Evolutionary conservation across 2,329 filamentous ascomycete genomes (phyloP), one percentile per base, ranked within the genome.

Genomic region (Zymoseptoria passerinii): DNA sequence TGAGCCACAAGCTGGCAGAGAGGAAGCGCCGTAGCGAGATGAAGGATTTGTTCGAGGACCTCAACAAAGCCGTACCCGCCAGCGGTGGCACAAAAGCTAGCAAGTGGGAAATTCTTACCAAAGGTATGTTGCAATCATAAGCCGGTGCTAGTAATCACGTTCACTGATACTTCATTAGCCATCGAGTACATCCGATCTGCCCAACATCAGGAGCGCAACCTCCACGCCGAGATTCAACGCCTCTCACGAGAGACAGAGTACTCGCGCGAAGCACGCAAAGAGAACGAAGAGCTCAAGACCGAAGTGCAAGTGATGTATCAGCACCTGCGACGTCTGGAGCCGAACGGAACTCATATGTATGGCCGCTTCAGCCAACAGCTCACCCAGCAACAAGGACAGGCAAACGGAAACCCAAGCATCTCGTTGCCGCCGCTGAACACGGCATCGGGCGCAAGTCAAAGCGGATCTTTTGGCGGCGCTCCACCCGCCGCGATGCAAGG

Each of bases 61-160:
- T 94, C 8, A 83, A 90, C 65, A 86, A 88, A 64, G 78, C 90
- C 44, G 86, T 92, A 75, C 89, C 89, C 1, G 87, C 90, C 65
- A 89, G 90, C 67, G 83, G 89, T 16, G 89, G 89, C 1, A 87
- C 87, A 23, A 95, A 94, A 71, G 89, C 89, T 0, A 92, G 88
- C 65, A 95, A 95, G 67, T 95, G 89, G 89, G 89, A 95, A 67
- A 91, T 92, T 53, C 71, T 95, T 16, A 91, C 88, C 2, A 92
- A 92, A 78, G 88, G 89, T 92, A 76, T 62, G 80, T 71, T 27
- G 29, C 19, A 18, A 44, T 29, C 8, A 8, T 54, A 8, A 40
- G 49, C 20, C 10, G 23, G 23, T 44, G 27, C 16, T 20, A 53
- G 20, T 20, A 2, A n/a, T 54, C 48, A 50, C 44, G 18, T 20